A percentile compares a stretch with the other conserved stretches of the same genome.
These are phyloP conservation scores for Thielaviopsis punctulata DNA, from an alignment of 2,329 filamentous ascomycete genomes.

Conservation along the genomic window DNA sequence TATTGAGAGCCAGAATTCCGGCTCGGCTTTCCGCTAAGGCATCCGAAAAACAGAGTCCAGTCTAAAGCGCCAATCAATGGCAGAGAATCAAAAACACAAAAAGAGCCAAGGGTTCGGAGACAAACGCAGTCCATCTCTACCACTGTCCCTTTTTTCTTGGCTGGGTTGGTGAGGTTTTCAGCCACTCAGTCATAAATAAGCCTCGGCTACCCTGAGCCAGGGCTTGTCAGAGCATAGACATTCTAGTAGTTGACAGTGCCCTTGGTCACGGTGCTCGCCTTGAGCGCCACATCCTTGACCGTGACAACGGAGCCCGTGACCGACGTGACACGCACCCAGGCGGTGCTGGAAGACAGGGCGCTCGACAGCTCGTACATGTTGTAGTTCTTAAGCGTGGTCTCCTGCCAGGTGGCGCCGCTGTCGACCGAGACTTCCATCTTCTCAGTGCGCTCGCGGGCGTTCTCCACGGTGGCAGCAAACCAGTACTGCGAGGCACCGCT, in stretches of 20 bases:
- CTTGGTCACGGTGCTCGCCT: neutral
- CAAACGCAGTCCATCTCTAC: neutral
- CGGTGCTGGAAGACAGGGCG: neutral
- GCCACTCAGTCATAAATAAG: neutral
- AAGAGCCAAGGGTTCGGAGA: neutral
- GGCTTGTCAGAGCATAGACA: neutral
- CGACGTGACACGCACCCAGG: neutral
- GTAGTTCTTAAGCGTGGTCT: conserved; percentile 3
- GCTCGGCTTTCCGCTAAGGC: neutral
- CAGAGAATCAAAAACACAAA: neutral
- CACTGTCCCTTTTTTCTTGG: neutral
- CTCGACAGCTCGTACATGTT: conserved; percentile 8
- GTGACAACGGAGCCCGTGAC: neutral
- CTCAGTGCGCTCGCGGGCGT: conserved; percentile 13
- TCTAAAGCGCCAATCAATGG: neutral
- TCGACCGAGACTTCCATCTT: conserved; percentile 11
- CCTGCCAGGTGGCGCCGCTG: conserved; percentile 6
- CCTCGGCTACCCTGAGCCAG: neutral
- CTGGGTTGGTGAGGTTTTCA: neutral
- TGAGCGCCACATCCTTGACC: neutral
- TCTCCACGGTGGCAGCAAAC: conserved; percentile 14
- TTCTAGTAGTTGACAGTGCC: neutral
- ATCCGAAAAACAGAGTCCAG: neutral
- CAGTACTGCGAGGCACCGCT: conserved; percentile 13
- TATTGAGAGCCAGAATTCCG: neutral